A percentile compares a stretch with the other conserved stretches of the same genome.
Evolutionary conservation across 352 stramenopile species (phyloP).

Genomic region (Pythium apleroticum): DNA sequence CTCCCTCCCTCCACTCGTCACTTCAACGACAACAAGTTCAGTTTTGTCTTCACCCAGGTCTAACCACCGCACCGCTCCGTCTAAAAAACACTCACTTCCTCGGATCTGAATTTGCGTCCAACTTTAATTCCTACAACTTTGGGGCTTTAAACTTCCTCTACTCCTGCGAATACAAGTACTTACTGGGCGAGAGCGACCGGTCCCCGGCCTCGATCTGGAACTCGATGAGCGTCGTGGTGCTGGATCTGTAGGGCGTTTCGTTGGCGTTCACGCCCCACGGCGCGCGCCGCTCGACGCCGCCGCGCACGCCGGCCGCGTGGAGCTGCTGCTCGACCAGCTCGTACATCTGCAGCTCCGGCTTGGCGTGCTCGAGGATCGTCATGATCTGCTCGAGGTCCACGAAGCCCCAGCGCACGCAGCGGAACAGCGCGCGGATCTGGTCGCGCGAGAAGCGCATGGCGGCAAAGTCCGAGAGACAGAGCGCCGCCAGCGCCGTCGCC

Average conservation of each 20-base stretch:
- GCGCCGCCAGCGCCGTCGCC: constrained; percentile 36
- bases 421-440: constrained; percentile 50
- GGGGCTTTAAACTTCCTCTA: neutral
- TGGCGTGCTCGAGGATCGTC: constrained; percentile 37
- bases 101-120: too few relatives aligned
- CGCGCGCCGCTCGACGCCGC: constrained; percentile 10
- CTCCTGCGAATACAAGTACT: constrained; percentile 23
- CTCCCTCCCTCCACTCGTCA: neutral
- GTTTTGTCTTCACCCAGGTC: too few relatives aligned
- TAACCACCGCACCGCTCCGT: too few relatives aligned
- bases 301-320: constrained; percentile 8
- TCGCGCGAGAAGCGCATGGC: constrained; percentile 26
- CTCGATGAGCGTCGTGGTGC: constrained; percentile 44
- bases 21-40: neutral
- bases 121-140: too few relatives aligned
- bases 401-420: constrained; percentile 69
- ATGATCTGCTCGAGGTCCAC: constrained; percentile 61
- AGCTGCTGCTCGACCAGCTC: constrained; percentile 47
- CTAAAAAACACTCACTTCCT: neutral
- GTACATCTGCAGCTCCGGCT: constrained; percentile 52
- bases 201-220: constrained; percentile 69
- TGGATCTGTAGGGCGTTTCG: constrained; percentile 29
- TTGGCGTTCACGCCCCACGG: constrained; percentile 19
- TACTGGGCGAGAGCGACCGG: constrained; percentile 30
- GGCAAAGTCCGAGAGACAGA: constrained; percentile 31